Evolutionary conservation across 371 early-diverging fungal species (phyloP), one percentile per base, ranked within the genome.

Genomic region (Rhizomucor pusillus): DNA sequence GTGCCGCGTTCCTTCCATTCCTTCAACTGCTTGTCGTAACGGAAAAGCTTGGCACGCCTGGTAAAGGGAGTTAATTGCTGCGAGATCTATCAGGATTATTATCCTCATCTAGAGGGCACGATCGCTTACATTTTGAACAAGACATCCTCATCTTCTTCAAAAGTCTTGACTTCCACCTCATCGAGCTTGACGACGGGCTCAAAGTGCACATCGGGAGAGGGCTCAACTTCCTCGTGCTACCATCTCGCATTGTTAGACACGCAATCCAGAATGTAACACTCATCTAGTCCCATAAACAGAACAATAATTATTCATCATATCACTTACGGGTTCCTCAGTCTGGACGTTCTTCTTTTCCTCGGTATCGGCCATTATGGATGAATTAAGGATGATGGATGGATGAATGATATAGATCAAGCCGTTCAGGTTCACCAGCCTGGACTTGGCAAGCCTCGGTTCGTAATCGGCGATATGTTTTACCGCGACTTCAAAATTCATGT

Each of bases 1-100:
- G 95, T 95, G 33, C 98, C 97, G 60, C 98, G 93, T 80, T 98
- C 98, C 84, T 98, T 98, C 98, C 98, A 98, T 73, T 97, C 97
- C 54, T 84, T 89, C 57, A 65, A 66, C 36, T 80, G 84, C 68
- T 91, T 88, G 69, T 92, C 91, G 73, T 90, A 97, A 65, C 97
- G 92, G 93, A 94, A 98, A 50, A 98, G 86, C 85, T 96, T 95
- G 63, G 96, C 92, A 49, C 98, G 93, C 91, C 96, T 96, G 75
- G 22, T 45, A 43, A 36, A 13, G 40, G n/a, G n/a, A n/a, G n/a
- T n/a, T n/a, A 29, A 29, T 29, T 29, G 29, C 7, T 29, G n/a
- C n/a, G n/a, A n/a, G n/a, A n/a, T n/a, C n/a, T n/a, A n/a, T n/a
- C n/a, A n/a, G n/a, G n/a, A n/a, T n/a, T n/a, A n/a, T n/a, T n/a